Evolutionary conservation across 2,329 filamentous ascomycete species (phyloP).

Genomic region (Phialemoniopsis sp.): DNA sequence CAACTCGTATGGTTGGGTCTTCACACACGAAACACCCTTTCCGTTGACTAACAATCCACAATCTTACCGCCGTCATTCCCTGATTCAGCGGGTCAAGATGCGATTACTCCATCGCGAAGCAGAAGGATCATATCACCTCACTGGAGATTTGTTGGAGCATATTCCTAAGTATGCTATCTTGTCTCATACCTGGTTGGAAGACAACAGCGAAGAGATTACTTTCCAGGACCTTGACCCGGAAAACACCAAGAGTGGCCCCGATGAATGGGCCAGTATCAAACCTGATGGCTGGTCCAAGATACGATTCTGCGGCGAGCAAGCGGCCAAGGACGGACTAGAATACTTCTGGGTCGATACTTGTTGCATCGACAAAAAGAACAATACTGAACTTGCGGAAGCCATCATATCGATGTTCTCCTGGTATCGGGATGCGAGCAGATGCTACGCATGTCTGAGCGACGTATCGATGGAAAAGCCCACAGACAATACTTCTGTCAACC

Average conservation of each 20-base stretch:
- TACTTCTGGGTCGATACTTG: slow-evolving; percentile 6
- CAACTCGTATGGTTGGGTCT: too few species aligned
- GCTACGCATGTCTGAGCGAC: slow-evolving; percentile 8
- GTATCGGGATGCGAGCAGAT: not conserved
- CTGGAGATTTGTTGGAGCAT: slow-evolving; percentile 1
- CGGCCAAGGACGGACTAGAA: not conserved
- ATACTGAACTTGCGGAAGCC: slow-evolving; percentile 3
- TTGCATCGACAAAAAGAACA: slow-evolving; percentile 4
- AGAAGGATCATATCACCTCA: too few species aligned
- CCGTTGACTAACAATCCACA: too few species aligned
- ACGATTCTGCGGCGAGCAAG: not conserved
- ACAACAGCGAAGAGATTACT: slow-evolving; percentile 31
- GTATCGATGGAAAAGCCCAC: slow-evolving; percentile 8
- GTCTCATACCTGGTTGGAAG: slow-evolving; percentile 3
- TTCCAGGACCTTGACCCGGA: slow-evolving; percentile 42
- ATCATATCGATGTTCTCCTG: slow-evolving; percentile 7
- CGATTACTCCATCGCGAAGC: too few species aligned
- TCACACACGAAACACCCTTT: too few species aligned
- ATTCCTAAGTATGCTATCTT: slow-evolving; percentile 10
- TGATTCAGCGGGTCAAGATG: too few species aligned
- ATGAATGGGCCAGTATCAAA: too few species aligned
- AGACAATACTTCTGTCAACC: not conserved
- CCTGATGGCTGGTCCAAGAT: slow-evolving; percentile 1
- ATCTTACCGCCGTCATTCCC: too few species aligned
- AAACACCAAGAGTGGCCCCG: too few species aligned